Evolutionary conservation across 768 basidiomycete genomes (phyloP).

Genomic region (Phaffia australis): DNA sequence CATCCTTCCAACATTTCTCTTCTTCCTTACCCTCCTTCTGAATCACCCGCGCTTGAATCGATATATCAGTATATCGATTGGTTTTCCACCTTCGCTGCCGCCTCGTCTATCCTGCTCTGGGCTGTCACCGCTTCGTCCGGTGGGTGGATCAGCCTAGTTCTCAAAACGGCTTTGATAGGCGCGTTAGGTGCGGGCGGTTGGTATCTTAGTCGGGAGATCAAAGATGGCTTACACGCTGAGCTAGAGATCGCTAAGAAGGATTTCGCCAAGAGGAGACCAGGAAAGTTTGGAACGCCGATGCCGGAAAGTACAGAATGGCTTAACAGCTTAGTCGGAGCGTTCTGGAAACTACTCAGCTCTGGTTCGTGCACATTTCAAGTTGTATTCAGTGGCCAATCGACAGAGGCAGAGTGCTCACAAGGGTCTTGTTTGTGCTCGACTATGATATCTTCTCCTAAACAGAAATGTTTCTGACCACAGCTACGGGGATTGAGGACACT

Average conservation of each 20-base stretch:
- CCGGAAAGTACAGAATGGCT: slow-evolving; percentile 54
- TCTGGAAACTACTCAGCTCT: slow-evolving; percentile 70
- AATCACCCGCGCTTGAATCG: slow-evolving; percentile 33
- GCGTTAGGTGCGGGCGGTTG: slow-evolving; percentile 38
- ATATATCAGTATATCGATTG: slow-evolving; percentile 38
- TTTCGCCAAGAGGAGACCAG: slow-evolving; percentile 42
- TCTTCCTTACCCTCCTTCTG: slow-evolving; percentile 42
- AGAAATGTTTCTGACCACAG: slow-evolving; percentile 34
- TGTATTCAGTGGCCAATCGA: background rate
- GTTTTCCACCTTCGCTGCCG: slow-evolving; percentile 35
- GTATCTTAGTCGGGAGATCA: slow-evolving; percentile 40
- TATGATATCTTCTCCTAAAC: background rate
- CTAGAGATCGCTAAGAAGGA: slow-evolving; percentile 41
- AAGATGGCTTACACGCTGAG: slow-evolving; percentile 46
- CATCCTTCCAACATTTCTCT: slow-evolving; percentile 35
- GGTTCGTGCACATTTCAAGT: background rate
- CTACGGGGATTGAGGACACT: slow-evolving; percentile 49
- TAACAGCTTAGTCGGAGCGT: slow-evolving; percentile 42
- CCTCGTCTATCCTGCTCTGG: slow-evolving; percentile 39
- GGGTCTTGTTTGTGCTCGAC: background rate
- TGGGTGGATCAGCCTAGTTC: slow-evolving; percentile 41
- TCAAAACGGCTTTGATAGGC: slow-evolving; percentile 39
- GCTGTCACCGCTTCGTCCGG: slow-evolving; percentile 43
- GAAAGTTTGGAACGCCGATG: slow-evolving; percentile 42
- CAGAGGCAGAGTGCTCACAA: no score